Evolutionary conservation across 2,329 filamentous ascomycete genomes (phyloP), one percentile per base, ranked within the genome.

Genomic region (Aureobasidium melanogenum): DNA sequence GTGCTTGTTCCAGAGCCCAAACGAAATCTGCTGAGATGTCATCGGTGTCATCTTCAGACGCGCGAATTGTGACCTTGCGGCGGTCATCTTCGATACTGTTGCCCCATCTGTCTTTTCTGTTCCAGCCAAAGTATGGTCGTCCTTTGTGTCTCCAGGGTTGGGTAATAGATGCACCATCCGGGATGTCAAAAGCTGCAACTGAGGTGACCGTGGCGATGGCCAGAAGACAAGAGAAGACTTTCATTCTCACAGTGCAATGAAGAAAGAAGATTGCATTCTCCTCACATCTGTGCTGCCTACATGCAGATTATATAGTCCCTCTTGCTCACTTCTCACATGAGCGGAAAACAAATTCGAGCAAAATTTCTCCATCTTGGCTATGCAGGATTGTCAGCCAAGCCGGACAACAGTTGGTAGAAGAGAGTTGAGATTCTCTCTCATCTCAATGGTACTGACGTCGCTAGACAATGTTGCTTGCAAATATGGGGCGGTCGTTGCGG

Each of bases 11-110:
- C 43, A 86, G 71, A 0, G 79, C 83, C 68, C 74, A 73, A 30
- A 80, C 73, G 66, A 86, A 84, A 38, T 82, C 80, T 8, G 74
- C 74, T 1, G 82, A 80, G 46, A 85, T 73, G 67, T 86, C 83
- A 60, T 85, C 83, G 0, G 72, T 76, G 41, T 83, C 81, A 56
- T 80, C 76, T 59, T 70, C 72, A 0, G 82, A 85, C 1, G 79
- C 66, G 7, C 82, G 76, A 56, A 84, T 61, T 1, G 59, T 61
- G 22, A 61, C 41, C 41, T 55, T 61, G 32, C 50, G 59, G 5
- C 59, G 48, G 10, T 61, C 34, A 2, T 54, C 36, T 32, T 61
- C 59, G 15, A 54, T 14, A 7, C 15, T 34, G 28, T 61, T 61
- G 17, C 59, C 59, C 59, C 59, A 61, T 22, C 38, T 30, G 24